Base-by-base conservation (phyloP, 805 yeast genomes). In the Suhomyces prunicola region DNA sequence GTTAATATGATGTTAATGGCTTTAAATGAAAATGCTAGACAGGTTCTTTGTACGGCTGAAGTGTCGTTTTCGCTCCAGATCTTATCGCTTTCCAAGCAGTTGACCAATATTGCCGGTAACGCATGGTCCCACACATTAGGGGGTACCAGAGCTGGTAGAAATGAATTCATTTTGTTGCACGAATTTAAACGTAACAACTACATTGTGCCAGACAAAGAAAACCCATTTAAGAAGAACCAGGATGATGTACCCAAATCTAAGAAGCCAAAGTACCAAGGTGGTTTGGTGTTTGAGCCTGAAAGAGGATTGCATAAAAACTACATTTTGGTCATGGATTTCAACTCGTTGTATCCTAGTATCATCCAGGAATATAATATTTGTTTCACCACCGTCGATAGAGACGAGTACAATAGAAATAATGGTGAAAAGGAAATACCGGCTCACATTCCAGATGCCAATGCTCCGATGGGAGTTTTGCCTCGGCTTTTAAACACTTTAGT, bases 321-420 rank as follows among this genome's bases (percentile, higher is more conserved):
- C 66, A 82, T 91, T 2, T 72, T 94, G 57, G 99, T 94, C 22
- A 92, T 94, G 98, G 99, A 94, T 73, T 94, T 94, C 85, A 94
- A 94, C 73, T 90, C 97, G 47, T 80, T 94, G 73, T 94, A 94
- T 66, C 99, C 99, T 8, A 89, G 97, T 56, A 93, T 94, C 65
- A 94, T 94, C 60, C 99, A 94, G 72, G 99, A 94, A 70, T 94
- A 81, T 70, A 94, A 94, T 67, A 94, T 94, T 59, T 94, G 99
- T 75, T 94, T 94, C 74, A 92, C 98, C 2, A 94, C 99, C 0
- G 96, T 94, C 22, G 87, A 86, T 23, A 78, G 97, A 67, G 82
- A 77, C 26, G 63, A 68, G n/a, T 75, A 66, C 54, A 75, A 76
- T 53, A 35, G 58, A 6, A 62, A 74, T 1, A 97, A 97, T 0